Percentiles rank a stretch among this genome's conserved stretches.
These are phyloP conservation scores for Diaporthe citriasiana DNA, from an alignment of 2,329 filamentous ascomycete species.

Conservation along the genomic window DNA sequence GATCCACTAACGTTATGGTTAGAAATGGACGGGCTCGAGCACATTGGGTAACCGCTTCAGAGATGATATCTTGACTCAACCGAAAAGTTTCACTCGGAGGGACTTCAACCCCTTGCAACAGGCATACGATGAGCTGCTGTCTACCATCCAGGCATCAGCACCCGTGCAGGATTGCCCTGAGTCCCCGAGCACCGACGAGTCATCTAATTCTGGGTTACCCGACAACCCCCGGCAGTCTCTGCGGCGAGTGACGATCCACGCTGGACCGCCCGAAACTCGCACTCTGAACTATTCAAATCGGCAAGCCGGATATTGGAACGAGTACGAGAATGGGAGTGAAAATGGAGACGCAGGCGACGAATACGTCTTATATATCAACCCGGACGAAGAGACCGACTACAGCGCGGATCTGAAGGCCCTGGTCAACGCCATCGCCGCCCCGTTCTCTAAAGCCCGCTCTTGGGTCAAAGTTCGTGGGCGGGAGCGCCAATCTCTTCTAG, in stretches of 20 bases:
- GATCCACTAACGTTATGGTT: conserved; percentile 42
- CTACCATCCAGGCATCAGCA: conserved; percentile 61
- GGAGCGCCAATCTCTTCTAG: conserved; percentile 46
- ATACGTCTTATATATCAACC: conserved; percentile 83
- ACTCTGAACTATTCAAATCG: conserved; percentile 34
- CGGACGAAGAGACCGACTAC: conserved; percentile 69
- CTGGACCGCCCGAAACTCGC: conserved; percentile 43
- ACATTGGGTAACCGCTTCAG: conserved; percentile 76
- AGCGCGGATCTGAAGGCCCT: conserved; percentile 73
- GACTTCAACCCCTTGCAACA: conserved; percentile 66
- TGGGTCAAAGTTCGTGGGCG: conserved; percentile 60
- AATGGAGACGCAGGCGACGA: conserved; percentile 69
- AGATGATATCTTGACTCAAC: conserved; percentile 73
- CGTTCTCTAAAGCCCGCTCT: conserved; percentile 64
- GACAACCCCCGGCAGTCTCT: conserved; percentile 42
- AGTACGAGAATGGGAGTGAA: conserved; percentile 87
- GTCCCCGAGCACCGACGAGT: conserved; percentile 54
- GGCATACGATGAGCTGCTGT: conserved; percentile 63
- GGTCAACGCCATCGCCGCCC: conserved; percentile 63
- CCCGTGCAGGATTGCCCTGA: conserved; percentile 57
- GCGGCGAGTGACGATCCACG: conserved; percentile 43
- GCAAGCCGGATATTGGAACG: conserved; percentile 79
- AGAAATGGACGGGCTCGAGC: conserved; percentile 86
- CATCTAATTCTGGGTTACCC: conserved; percentile 35
- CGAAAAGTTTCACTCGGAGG: conserved; percentile 79